Base-by-base conservation (phyloP, 2,329 filamentous ascomycete species). In the Grosmannia clavigera region DNA sequence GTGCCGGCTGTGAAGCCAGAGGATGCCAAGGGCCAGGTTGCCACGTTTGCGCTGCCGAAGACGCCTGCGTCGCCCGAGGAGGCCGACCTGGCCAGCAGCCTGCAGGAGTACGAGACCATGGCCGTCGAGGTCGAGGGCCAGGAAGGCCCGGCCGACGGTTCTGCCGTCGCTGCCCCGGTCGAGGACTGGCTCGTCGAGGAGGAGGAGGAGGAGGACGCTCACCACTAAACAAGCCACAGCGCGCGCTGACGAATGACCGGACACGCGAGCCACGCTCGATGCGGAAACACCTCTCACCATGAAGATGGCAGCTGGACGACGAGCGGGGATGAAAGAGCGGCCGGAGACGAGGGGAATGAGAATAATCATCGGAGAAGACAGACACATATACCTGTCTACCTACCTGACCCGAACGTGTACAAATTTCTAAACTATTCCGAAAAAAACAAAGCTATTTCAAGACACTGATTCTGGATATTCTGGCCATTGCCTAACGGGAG, bases 101-200 rank as follows among this genome's bases (percentile, higher is more conserved):
- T 99, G 74, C 87, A 94, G 80, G 86, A 90, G 73, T 99, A 99
- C 83, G 92, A 97, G 83, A 83, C 78, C 73, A 90, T 95, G 81
- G 83, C 86, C 68, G 92, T 96, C 67, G 94, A 99, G 77, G 86
- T 97, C 66, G 92, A 97, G 81, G 92, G 92, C 67, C 84, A 90
- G 75, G 83, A 88, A 66, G 78, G 81, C 67, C 74, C 76, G 63
- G 81, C 81, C 65, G 80, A 83, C 73, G 78, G 79, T 66, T 77
- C 78, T 58, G 70, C 81, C 69, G 81, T 80, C 60, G 78, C 82
- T 61, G 80, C 86, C 63, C 76, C 75, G 62, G 74, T 81, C 62
- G 77, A 80, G 68, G 77, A 86, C 77, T 96, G 91, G 90, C 88
- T 95, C 68, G 90, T 92, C 75, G 86, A 90, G 73, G 86, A 92